Evolutionary conservation across 768 basidiomycete genomes (phyloP), one percentile per base, ranked within the genome.

Genomic region (Hericium coralloides): DNA sequence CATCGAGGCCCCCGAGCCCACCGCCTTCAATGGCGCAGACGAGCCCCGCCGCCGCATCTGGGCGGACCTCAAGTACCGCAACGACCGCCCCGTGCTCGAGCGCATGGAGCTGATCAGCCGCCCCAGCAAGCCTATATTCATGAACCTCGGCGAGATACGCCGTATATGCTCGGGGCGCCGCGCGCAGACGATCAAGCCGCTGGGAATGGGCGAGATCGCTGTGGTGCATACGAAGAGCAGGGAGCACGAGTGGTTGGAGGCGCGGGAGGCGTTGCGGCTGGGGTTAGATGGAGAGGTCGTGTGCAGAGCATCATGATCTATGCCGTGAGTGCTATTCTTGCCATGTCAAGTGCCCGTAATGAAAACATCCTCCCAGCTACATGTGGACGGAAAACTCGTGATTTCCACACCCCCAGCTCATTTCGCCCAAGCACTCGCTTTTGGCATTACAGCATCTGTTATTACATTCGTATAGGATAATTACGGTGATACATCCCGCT

Each of bases 51-150:
- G 79, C 36, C 83, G 93, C 38, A 89, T 98, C 71, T 97, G 95
- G 93, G 91, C 91, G 2, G 83, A 86, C 52, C 83, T 98, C 62
- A 99, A 99, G 73, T 95, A 95, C 74, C 82, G 95, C 52, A 84
- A 92, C 63, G 91, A 97, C 69, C 76, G 81, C 31, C 91, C 94
- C 5, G 92, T 98, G 20, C 76, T 99, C 59, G 76, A 73, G 53
- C 66, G 77, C 62, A 93, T 98, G 85, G 73, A 81, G 51, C 80
- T 95, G 69, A 77, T 98, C 63, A 89, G 87, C 71, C 85, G 79
- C 69, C 93, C 95, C 2, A 89, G 85, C 70, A 83, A 87, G 66
- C 78, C 87, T 53, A 79, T 97, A 38, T 81, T 84, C 64, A 87
- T 97, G 81, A 78, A 82, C 49, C 58, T 78, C 38, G 71, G 77